A percentile compares a stretch with the other conserved stretches of the same genome.
Evolutionary conservation across 108 stramenopile genomes (phyloP).

Genomic region (Parmales sp.): DNA sequence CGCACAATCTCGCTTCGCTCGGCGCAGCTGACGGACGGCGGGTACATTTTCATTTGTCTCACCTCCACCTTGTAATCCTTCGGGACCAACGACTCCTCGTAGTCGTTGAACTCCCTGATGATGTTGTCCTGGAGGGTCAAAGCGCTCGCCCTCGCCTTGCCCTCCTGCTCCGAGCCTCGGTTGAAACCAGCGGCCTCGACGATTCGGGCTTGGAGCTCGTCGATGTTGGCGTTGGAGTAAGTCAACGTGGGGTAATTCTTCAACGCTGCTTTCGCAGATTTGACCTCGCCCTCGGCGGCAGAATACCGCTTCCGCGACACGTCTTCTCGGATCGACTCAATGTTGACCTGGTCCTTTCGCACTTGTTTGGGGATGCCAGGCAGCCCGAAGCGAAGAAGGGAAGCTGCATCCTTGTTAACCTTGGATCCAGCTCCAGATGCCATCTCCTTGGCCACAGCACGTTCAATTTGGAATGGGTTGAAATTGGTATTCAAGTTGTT

Average conservation of each 20-base stretch:
- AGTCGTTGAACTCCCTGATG: conserved; percentile 42
- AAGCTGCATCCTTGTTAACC: conserved; percentile 86
- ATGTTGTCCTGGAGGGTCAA: conserved; percentile 56
- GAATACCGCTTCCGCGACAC: conserved; percentile 65
- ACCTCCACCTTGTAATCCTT: conserved; percentile 19
- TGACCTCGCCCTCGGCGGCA: conserved; percentile 68
- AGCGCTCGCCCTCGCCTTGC: conserved; percentile 64
- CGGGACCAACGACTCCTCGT: conserved; percentile 89
- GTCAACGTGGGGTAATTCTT: conserved; percentile 30
- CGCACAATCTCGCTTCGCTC: no score
- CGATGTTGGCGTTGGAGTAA: conserved; percentile 21
- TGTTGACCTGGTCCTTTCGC: conserved; percentile 60
- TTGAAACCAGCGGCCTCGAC: conserved; percentile 45
- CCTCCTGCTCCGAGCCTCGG: conserved; percentile 73
- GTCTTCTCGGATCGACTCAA: conserved; percentile 70
- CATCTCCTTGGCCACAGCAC: conserved; percentile 83
- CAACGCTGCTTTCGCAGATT: conserved; percentile 52
- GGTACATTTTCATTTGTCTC: background rate
- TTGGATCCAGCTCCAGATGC: conserved; percentile 70
- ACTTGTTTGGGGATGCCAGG: conserved; percentile 79
- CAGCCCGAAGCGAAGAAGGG: conserved; percentile 70
- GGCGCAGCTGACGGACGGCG: no score
- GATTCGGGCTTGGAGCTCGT: conserved; percentile 43
- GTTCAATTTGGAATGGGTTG: no score
- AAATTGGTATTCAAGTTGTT: no score